Base-by-base conservation (phyloP, 306 rosid genomes). In the Castanea sativa region DNA sequence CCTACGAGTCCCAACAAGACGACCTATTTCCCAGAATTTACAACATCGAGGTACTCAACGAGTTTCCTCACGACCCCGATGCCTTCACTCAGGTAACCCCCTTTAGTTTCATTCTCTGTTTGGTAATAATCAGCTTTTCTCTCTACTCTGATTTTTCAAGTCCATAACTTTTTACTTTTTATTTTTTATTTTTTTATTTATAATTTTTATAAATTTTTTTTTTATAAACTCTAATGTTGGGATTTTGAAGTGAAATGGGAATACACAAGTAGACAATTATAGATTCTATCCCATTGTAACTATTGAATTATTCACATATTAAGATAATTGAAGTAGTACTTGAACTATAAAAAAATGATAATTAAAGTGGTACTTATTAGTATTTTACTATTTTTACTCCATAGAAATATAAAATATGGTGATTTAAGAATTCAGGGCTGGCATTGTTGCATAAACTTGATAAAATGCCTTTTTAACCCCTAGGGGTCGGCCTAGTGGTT, bases 21-120 rank as follows among this genome's bases (percentile, higher is more conserved):
- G 68, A 18, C 1, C 79, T 79, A 29, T 68, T 68, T 18, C 74
- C 86, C 2, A 29, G 2, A 14, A 25, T 81, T 59, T 85, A 85
- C 86, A 78, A 86, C 49, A 75, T 85, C 79, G 87, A 90, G 30
- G 96, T 95, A 16, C 91, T 95, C 82, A 88, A 95, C 72, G 93
- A 80, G 77, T 92, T 90, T 71, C 93, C 95, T 83, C 99, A 95
- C 60, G 99, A 95, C 45, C 91, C 92, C 32, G n/a, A 60, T 27
- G 99, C 99, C 75, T 91, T 91, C 82, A 95, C 98, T 57, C 99
- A 95, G 99, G 98, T 91, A 59, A 68, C 45, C 21, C 4, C 6
- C 23, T 14, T 23, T 49, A 12, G 16, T 13, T 49, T 10, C 53
- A 0, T 11, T 10, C 53, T 49, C 53, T 2, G 53, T 38, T 38